These are phyloP conservation scores for Tillandsia fasciculata DNA, from an alignment of 176 grass and related monocot genomes.

Conservation along the genomic window DNA sequence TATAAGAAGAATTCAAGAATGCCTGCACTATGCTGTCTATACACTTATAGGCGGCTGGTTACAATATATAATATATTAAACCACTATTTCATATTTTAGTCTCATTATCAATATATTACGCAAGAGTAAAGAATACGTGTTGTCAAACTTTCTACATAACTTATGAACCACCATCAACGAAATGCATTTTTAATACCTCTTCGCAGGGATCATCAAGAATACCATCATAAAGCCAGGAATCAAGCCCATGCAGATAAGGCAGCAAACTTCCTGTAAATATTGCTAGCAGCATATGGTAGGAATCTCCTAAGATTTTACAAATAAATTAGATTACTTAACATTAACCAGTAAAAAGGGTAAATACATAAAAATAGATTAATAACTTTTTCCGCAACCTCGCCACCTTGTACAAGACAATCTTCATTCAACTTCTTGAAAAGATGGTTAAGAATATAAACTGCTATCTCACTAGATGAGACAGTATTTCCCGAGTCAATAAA, in stretches of 20 bases:
- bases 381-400: conserved; percentile 51
- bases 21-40: too few species aligned
- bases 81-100: too few species aligned
- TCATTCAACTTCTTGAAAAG: conserved; percentile 76
- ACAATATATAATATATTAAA: too few species aligned
- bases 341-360: not conserved
- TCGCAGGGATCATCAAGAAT: conserved; percentile 93
- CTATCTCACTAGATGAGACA: conserved; percentile 42
- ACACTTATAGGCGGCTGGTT: too few species aligned
- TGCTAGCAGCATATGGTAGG: conserved; percentile 74
- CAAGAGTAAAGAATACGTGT: too few species aligned
- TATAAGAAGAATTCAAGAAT: too few species aligned
- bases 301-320: conserved; percentile 36
- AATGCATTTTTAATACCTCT: conserved; percentile 48
- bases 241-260: conserved; percentile 81
- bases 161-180: not conserved
- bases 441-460: conserved; percentile 65
- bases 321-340: conserved; percentile 18
- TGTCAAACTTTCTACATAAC: too few species aligned
- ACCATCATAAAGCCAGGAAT: conserved; percentile 97
- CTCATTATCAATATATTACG: too few species aligned
- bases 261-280: conserved; percentile 67
- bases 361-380: conserved; percentile 9
- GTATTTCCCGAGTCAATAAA: conserved; percentile 36
- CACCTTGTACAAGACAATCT: conserved; percentile 80